Evolutionary conservation across 2,329 filamentous ascomycete species (phyloP).

Genomic region (Aspergillus sergii): DNA sequence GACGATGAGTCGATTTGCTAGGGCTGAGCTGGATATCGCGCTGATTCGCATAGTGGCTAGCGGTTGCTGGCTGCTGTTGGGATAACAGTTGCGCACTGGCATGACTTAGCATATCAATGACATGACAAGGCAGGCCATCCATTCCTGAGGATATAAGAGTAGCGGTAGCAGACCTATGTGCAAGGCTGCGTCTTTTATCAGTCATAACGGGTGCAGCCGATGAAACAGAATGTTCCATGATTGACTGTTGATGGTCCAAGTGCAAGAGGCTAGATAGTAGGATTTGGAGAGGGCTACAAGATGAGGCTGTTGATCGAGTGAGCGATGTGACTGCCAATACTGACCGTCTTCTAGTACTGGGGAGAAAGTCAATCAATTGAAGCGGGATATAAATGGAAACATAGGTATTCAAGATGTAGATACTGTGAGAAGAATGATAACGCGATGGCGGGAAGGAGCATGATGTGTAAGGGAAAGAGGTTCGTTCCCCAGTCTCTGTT

Average conservation of each 20-base stretch:
- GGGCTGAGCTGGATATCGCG: not conserved
- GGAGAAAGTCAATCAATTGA: not conserved
- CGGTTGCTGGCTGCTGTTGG: not conserved
- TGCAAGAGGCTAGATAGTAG: not conserved
- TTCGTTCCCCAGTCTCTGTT: not conserved
- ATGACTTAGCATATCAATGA: not conserved
- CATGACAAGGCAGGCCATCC: not conserved
- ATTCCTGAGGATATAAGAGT: not conserved
- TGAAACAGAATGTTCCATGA: too few species aligned
- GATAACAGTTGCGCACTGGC: not conserved
- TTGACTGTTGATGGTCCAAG: not conserved
- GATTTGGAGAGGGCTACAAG: not conserved
- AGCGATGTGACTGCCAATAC: not conserved
- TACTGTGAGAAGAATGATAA: not conserved
- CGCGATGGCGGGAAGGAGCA: not conserved
- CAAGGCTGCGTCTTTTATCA: not conserved
- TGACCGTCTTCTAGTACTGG: not conserved
- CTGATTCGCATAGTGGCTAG: not conserved
- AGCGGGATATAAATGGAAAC: not conserved
- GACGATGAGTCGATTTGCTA: not conserved
- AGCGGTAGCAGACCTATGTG: not conserved
- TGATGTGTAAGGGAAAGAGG: not conserved
- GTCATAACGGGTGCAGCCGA: not conserved
- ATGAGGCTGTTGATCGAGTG: not conserved
- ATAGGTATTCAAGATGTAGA: not conserved